phyloP scores from a whole-genome alignment of 345 rosid species.

The Moricandia moricandioides region DNA sequence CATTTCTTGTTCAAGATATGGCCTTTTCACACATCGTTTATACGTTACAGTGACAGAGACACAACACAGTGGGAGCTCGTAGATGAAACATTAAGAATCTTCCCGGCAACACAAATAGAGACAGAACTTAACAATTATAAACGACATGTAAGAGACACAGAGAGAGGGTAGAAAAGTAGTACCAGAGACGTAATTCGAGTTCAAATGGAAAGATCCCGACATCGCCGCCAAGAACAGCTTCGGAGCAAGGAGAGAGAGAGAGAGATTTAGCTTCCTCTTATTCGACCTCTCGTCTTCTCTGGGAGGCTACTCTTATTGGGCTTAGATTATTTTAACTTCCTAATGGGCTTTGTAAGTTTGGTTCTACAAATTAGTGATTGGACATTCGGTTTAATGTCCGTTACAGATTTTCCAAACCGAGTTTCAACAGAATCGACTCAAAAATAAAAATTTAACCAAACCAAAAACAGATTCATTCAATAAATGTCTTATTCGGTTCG shows the following conservation, averaged over 20 bases:
- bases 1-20: background rate
- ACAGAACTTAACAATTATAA: background rate
- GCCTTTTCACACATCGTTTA: background rate
- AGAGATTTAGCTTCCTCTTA: constrained; percentile 9
- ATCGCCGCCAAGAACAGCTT: constrained; percentile 32
- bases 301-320: background rate
- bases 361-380: background rate
- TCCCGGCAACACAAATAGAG: background rate
- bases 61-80: background rate
- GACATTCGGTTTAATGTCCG: background rate
- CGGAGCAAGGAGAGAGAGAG: background rate
- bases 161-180: background rate
- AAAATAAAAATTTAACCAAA: background rate
- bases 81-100: background rate
- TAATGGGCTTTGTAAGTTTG: constrained; percentile 17
- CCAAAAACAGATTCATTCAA: background rate
- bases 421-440: background rate
- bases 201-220: constrained; percentile 23
- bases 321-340: background rate
- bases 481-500: constrained; percentile 5
- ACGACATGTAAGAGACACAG: background rate
- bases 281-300: constrained; percentile 8
- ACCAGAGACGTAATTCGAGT: constrained; percentile 22
- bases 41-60: background rate
- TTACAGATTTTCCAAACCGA: background rate